Evolutionary conservation across 345 rosid species (phyloP), one percentile per base, ranked within the genome.

Genomic region (Geranium brycei): DNA sequence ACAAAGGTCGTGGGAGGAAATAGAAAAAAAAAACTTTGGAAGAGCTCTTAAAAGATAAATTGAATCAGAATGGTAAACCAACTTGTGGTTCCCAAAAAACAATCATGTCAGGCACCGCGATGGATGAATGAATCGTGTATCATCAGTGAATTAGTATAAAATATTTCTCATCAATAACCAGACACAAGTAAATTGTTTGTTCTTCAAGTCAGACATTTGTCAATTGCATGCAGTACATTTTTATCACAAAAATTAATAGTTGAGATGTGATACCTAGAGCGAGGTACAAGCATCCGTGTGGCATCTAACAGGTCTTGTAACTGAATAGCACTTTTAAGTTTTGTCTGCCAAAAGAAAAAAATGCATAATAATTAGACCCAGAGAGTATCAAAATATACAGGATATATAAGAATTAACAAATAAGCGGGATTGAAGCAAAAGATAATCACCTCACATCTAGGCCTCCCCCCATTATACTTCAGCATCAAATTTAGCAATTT

Each of bases 261-360:
- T 7, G 17, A 12, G 35, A 55, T 56, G 65, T 41, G 58, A 71
- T 82, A 93, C 99, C 99, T 86, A 73, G 89, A 62, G 73, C 97
- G 95, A 69, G 99, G 99, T 47, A 95, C 81, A 73, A 95, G 86
- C 74, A 79, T 87, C 71, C 99, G 81, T 62, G 99, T 95, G 68
- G 99, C 99, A 83, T 95, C 99, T 75, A 95, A 73, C 69, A 95
- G 75, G 82, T 95, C 99, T 95, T 95, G 99, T 83, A 95, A 72
- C 75, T 95, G 87, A 64, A 95, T 72, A 4, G 97, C 99, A 76
- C 83, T 95, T 84, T 95, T 95, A 67, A 91, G 97, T 79, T 95
- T 95, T 64, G 97, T 93, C 99, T 93, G 85, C 71, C 64, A 76
- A 62, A 66, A 64, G 58, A n/a, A 57, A 57, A 57, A 63, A 23